Percentiles rank a stretch among this genome's conserved stretches.
phyloP scores from a whole-genome alignment of 768 basidiomycete species.

The Brasilioporus rufonigricans region DNA sequence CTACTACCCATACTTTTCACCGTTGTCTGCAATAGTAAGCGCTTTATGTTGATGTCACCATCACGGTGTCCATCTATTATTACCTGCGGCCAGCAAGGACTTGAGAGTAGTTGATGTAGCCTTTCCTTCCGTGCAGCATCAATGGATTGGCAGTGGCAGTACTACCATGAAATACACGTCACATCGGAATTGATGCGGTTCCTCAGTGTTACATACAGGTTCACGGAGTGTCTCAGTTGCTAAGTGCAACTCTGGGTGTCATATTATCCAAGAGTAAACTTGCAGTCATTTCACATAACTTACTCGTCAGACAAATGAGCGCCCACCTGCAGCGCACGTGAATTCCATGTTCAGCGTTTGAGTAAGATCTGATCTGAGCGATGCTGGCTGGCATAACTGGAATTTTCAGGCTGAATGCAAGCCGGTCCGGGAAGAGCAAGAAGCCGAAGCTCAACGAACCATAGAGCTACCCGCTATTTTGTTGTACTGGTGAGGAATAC shows the following conservation, averaged over 20 bases:
- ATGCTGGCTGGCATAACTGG: not conserved
- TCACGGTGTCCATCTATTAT: conserved; percentile 7
- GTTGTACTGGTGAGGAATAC: not conserved
- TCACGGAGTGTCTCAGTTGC: not conserved
- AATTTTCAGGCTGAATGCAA: conserved; percentile 14
- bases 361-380: not conserved
- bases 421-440: conserved; percentile 16
- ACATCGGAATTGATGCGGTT: not conserved
- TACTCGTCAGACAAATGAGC: no score
- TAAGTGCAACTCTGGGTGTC: conserved; percentile 8
- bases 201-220: conserved; percentile 18
- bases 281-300: not conserved
- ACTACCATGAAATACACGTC: not conserved
- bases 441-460: not conserved
- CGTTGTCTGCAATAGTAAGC: conserved; percentile 10
- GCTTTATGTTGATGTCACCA: conserved; percentile 20
- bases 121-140: conserved; percentile 10
- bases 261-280: conserved; percentile 20
- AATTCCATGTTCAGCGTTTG: conserved; percentile 28
- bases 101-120: not conserved
- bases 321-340: conserved; percentile 11
- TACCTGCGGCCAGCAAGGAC: not conserved
- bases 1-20: conserved; percentile 3
- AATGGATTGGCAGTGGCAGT: conserved; percentile 8
- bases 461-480: conserved; percentile 18